Conservation (phyloP, 2,329 filamentous ascomycete species). For the Delphinella strobiligena region DNA sequence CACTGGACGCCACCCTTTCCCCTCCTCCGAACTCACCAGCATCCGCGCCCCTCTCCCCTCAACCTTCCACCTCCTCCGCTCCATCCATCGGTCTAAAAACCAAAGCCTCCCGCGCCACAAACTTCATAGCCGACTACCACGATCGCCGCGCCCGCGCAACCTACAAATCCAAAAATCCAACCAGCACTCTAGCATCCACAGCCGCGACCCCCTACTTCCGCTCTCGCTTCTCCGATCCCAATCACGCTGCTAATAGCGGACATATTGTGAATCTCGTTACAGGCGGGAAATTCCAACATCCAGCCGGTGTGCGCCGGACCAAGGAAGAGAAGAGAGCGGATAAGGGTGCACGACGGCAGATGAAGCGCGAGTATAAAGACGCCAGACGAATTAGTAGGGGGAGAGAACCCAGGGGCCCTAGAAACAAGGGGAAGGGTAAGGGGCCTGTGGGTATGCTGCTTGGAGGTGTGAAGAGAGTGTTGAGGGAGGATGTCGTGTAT, state of each 20-base stretch:
- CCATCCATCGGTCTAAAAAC: neutral
- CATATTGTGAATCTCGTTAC: conserved; percentile 34
- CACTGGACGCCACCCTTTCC: conserved; percentile 22
- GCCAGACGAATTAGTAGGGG: neutral
- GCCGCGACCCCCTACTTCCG: conserved; percentile 29
- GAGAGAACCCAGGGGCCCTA: neutral
- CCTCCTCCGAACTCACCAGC: neutral
- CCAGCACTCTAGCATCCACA: conserved; percentile 13
- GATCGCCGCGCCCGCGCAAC: conserved; percentile 37
- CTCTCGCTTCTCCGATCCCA: conserved; percentile 40
- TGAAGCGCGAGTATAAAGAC: neutral
- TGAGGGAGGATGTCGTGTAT: conserved; percentile 34
- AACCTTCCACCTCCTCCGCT: neutral
- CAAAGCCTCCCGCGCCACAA: conserved; percentile 18
- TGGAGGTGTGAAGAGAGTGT: conserved; percentile 13
- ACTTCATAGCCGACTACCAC: conserved; percentile 36
- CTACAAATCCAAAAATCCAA: conserved; percentile 22
- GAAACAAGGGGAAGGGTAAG: neutral
- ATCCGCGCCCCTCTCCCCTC: neutral
- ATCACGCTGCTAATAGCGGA: conserved; percentile 38
- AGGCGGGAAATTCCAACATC: conserved; percentile 26
- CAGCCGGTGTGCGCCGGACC: neutral
- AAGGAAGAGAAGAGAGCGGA: conserved; percentile 14
- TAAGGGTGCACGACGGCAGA: neutral
- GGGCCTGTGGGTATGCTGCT: conserved; percentile 9